Evolutionary conservation across 225 moss, liverwort and hornwort species (phyloP).

Genomic region (Asterella californica): DNA sequence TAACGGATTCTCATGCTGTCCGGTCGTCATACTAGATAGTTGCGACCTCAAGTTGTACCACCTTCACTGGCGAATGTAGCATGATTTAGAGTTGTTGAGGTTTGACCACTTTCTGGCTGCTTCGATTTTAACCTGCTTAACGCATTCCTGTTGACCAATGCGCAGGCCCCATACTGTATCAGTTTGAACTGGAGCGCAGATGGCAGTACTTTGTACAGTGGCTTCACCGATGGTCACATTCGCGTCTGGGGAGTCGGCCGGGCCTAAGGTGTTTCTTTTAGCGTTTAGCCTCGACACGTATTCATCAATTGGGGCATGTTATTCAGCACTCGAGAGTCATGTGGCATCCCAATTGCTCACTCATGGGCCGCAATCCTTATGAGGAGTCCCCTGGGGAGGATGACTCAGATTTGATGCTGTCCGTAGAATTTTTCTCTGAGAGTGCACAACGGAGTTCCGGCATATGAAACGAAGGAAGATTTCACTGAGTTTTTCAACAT

Average conservation of each 20-base stretch:
- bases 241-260: conserved; percentile 95
- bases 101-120: no score
- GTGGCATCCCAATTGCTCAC: conserved; percentile 12
- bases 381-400: conserved; percentile 1
- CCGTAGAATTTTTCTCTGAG: conserved; percentile 8
- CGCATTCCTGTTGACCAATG: neutral
- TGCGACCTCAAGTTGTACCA: no score
- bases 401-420: conserved; percentile 12
- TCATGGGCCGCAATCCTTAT: conserved; percentile 9
- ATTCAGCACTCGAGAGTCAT: conserved; percentile 28
- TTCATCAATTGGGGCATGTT: conserved; percentile 24
- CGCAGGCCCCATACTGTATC: conserved; percentile 67
- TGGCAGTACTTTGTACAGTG: conserved; percentile 86
- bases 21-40: no score
- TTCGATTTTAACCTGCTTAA: neutral
- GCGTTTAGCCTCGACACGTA: conserved; percentile 9
- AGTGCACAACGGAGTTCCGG: conserved; percentile 25
- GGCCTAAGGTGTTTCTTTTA: conserved; percentile 30
- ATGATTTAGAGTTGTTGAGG: no score
- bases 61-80: no score
- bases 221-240: conserved; percentile 90
- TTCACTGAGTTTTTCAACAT: conserved; percentile 3
- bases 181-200: conserved; percentile 92
- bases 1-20: no score
- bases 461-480: conserved; percentile 20